phyloP scores from a whole-genome alignment of 2,329 filamentous ascomycete genomes.

The Phyllosticta citriasiana region DNA sequence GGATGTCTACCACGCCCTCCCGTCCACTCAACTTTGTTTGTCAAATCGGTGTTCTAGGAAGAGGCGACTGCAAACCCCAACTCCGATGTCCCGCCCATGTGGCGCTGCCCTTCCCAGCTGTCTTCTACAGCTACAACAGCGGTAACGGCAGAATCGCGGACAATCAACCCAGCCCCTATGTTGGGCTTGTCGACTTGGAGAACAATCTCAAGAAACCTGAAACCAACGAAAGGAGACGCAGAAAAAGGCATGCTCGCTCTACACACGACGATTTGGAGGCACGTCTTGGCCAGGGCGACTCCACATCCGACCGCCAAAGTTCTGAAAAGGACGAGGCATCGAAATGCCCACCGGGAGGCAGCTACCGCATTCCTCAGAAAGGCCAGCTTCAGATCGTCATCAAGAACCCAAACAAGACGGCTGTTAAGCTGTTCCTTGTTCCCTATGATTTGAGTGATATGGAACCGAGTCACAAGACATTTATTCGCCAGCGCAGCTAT shows the following conservation, averaged over 20 bases:
- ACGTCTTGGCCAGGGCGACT: constrained; percentile 18
- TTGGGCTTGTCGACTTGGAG: constrained; percentile 84
- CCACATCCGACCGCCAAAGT: constrained; percentile 26
- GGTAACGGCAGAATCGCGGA: constrained; percentile 59
- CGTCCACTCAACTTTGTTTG: constrained; percentile 87
- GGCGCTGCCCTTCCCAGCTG: constrained; percentile 80
- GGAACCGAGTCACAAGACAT: constrained; percentile 90
- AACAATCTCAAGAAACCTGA: constrained; percentile 55
- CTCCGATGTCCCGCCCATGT: constrained; percentile 84
- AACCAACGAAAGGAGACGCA: constrained; percentile 29
- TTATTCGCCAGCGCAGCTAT: constrained; percentile 88
- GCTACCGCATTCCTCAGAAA: constrained; percentile 87
- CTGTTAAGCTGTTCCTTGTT: constrained; percentile 88
- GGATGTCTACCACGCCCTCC: constrained; percentile 94
- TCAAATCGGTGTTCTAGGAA: constrained; percentile 86
- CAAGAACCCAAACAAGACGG: constrained; percentile 97
- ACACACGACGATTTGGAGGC: constrained; percentile 16
- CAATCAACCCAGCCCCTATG: constrained; percentile 90
- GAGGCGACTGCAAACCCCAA: constrained; percentile 77
- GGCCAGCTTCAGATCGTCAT: constrained; percentile 95
- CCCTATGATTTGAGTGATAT: constrained; percentile 89
- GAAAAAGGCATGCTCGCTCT: constrained; percentile 23
- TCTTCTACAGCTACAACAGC: constrained; percentile 86
- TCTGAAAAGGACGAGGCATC: constrained; percentile 47
- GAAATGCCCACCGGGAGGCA: constrained; percentile 65